phyloP scores from a whole-genome alignment of 2,329 filamentous ascomycete species.

The Sporothrix curviconia region DNA sequence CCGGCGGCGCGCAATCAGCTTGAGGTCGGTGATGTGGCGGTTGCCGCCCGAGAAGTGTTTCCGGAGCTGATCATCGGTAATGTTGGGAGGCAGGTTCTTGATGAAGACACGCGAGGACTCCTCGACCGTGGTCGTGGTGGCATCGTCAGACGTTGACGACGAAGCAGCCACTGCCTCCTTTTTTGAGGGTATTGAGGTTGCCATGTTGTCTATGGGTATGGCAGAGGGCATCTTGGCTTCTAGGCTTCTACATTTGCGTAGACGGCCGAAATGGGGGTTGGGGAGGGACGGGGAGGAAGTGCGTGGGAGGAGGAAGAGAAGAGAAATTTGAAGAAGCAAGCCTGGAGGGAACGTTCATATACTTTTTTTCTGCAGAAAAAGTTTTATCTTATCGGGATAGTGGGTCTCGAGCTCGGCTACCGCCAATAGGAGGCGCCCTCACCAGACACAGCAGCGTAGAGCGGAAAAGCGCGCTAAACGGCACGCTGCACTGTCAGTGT shows the following conservation, averaged over 20 bases:
- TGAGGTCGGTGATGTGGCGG: slow-evolving; percentile 78
- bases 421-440: no score
- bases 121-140: slow-evolving; percentile 20
- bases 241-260: slow-evolving; percentile 7
- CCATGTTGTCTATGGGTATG: slow-evolving; percentile 11
- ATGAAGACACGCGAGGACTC: slow-evolving; percentile 68
- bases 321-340: not conserved
- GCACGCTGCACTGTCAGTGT: no score
- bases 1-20: slow-evolving; percentile 79
- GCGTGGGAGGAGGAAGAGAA: not conserved
- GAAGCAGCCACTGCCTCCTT: not conserved
- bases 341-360: not conserved
- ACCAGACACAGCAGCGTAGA: no score
- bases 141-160: not conserved
- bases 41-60: slow-evolving; percentile 76
- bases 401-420: not conserved
- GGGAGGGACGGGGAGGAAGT: not conserved
- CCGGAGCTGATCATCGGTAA: slow-evolving; percentile 77
- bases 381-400: slow-evolving; percentile 20
- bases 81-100: slow-evolving; percentile 76
- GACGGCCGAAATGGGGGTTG: not conserved
- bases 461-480: no score
- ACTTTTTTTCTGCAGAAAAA: slow-evolving; percentile 13
- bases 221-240: slow-evolving; percentile 16
- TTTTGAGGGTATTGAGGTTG: slow-evolving; percentile 1